phyloP scores from a whole-genome alignment of 192 early-diverging fungal species.

The Paraglomus brasilianum region DNA sequence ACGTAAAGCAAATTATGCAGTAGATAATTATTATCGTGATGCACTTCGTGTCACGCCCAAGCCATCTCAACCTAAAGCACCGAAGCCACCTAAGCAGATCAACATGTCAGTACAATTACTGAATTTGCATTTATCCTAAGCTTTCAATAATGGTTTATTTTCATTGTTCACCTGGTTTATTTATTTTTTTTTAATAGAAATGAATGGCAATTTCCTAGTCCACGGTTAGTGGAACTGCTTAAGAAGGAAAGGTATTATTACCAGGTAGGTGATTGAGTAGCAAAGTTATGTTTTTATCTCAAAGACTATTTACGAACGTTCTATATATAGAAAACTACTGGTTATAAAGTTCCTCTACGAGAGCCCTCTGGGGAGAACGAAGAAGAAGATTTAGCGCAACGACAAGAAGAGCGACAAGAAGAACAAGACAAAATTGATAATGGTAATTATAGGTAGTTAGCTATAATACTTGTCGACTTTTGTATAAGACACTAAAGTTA shows the following conservation, averaged over 20 bases:
- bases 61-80: slow-evolving; percentile 51
- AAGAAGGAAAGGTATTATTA: slow-evolving; percentile 80
- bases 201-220: slow-evolving; percentile 94
- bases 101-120: slow-evolving; percentile 38
- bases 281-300: slow-evolving; percentile 26
- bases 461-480: neutral
- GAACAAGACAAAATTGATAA: slow-evolving; percentile 85
- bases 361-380: slow-evolving; percentile 43
- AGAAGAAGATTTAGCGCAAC: slow-evolving; percentile 40
- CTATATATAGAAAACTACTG: slow-evolving; percentile 55
- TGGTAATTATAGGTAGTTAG: slow-evolving; percentile 37
- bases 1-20: slow-evolving; percentile 86
- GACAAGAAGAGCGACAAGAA: slow-evolving; percentile 62
- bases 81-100: slow-evolving; percentile 65
- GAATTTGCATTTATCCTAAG: neutral
- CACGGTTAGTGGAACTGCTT: slow-evolving; percentile 71
- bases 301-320: no score
- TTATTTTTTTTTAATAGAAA: slow-evolving; percentile 47
- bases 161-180: slow-evolving; percentile 5
- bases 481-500: neutral
- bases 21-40: slow-evolving; percentile 92
- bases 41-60: slow-evolving; percentile 70
- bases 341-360: slow-evolving; percentile 65
- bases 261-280: slow-evolving; percentile 43
- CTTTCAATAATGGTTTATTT: neutral